Conservation (phyloP, 371 early-diverging fungal species). For the Apophysomyces ossiformis region DNA sequence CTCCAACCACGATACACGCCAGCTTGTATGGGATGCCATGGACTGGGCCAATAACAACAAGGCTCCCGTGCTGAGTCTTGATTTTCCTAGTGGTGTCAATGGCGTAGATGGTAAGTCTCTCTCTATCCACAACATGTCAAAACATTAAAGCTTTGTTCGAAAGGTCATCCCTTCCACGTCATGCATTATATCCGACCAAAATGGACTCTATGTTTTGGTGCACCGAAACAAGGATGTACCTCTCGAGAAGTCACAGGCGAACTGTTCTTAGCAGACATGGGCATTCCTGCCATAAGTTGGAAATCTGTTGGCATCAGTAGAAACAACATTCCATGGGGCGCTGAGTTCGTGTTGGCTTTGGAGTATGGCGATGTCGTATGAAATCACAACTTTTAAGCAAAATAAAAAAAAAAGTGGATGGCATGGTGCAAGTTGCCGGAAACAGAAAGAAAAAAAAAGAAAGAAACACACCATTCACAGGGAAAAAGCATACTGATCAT, state of each 20-base stretch:
- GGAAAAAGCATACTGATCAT: too few species aligned
- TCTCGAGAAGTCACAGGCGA: constrained; percentile 69
- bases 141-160: not conserved
- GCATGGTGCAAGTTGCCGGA: not conserved
- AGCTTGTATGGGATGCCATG: constrained; percentile 63
- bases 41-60: constrained; percentile 78
- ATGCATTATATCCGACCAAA: constrained; percentile 58
- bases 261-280: constrained; percentile 79
- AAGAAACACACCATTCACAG: too few species aligned
- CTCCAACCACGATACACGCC: constrained; percentile 52
- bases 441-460: too few species aligned
- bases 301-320: constrained; percentile 55
- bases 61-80: constrained; percentile 73
- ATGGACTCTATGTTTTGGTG: constrained; percentile 83
- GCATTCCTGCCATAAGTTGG: constrained; percentile 70
- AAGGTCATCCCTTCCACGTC: constrained; percentile 34
- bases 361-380: constrained; percentile 44
- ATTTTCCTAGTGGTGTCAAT: constrained; percentile 76
- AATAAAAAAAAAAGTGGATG: not conserved
- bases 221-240: constrained; percentile 70
- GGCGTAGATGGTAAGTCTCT: constrained; percentile 50
- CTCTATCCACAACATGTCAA: not conserved
- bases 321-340: constrained; percentile 77
- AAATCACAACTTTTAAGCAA: constrained; percentile 8
- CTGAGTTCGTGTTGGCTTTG: constrained; percentile 73